These are phyloP conservation scores for Kluyveromyces nonfermentans DNA, from an alignment of 805 yeast species.

Conservation along the genomic window DNA sequence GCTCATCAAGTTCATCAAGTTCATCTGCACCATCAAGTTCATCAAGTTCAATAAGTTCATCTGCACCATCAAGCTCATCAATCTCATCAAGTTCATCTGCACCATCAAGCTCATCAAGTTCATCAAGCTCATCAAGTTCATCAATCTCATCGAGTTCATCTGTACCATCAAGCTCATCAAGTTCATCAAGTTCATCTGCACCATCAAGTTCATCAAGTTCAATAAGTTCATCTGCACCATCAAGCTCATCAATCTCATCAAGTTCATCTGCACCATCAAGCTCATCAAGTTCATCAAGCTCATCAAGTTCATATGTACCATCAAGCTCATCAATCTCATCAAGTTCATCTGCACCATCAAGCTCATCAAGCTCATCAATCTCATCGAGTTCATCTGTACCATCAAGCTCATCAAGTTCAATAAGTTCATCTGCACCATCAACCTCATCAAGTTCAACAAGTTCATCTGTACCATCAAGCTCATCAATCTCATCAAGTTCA, in stretches of 20 bases:
- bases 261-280: background rate
- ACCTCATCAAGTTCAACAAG: constrained; percentile 5
- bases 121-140: background rate
- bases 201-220: constrained; percentile 6
- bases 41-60: background rate
- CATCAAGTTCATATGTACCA: background rate
- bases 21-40: background rate
- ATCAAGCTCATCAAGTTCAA: no score
- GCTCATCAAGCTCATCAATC: background rate
- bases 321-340: background rate
- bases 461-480: background rate
- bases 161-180: no score
- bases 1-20: constrained; percentile 5
- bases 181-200: constrained; percentile 2
- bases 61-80: constrained; percentile 3
- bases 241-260: background rate
- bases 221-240: constrained; percentile 2
- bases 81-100: constrained; percentile 10
- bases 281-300: no score
- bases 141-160: no score
- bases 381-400: no score
- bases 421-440: constrained; percentile 6
- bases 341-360: constrained; percentile 7
- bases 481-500: background rate
- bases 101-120: no score